Evolutionary conservation across 352 stramenopile species (phyloP), one percentile per base, ranked within the genome.

Genomic region (Phytophthora uliginosa): DNA sequence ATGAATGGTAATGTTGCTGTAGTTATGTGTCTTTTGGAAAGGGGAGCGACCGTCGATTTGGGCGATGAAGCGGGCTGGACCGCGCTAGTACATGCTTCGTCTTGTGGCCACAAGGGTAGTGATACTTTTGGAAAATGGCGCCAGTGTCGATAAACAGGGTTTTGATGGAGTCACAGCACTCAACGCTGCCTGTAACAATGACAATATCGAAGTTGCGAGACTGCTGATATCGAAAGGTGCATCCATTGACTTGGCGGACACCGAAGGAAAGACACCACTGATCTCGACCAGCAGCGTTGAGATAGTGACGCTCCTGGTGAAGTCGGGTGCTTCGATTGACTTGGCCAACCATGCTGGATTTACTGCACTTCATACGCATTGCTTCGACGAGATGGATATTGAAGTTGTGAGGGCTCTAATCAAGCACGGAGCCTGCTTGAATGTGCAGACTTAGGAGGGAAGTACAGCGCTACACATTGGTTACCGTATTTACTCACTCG

Each of bases 1-100:
- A 33, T 52, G 6, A 42, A 65, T 33, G 59, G 59, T 2, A 28
- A 48, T 26, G n/a, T 26, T 17, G n/a, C 54, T 4, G 36, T 69
- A 4, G 59, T 51, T 1, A 34, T 53, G n/a, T 24, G 60, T 5
- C 45, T 71, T 15, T 7, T 59, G 18, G 55, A 70, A 50, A 28
- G 20, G 8, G 62, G 62, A 1, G 62, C 52, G 34, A 20, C 9
- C 7, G 31, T 63, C 18, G 53, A 62, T 31, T n/a, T 38, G 33
- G 0, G 13, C 5, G 42, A 45, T 51, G 34, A 51, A 53, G 22
- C 5, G 12, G 59, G 59, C 3, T 20, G 8, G 5, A 59, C 51
- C 38, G 22, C 62, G 9, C 31, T 69, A 8, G 48, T 62, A 15
- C 34, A 26, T 51, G 62, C 52, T 31, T 38, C 52, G 33, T 1